Evolutionary conservation across 306 rosid species (phyloP).

Genomic region (Hippophae gyantsensis): DNA sequence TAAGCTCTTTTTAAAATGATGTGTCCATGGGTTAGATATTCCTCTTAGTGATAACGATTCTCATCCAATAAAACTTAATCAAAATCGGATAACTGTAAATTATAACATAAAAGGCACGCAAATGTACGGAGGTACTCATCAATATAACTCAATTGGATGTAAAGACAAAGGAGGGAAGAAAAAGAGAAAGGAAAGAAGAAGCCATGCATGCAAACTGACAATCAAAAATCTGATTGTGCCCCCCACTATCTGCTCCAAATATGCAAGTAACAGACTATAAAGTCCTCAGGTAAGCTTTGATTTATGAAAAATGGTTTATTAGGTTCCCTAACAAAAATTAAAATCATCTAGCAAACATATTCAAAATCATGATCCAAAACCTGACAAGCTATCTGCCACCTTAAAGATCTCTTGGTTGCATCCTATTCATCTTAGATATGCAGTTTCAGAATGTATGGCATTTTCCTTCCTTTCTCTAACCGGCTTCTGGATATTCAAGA

Average conservation of each 20-base stretch:
- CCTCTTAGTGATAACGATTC: background rate
- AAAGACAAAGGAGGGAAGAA: background rate
- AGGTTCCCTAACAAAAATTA: background rate
- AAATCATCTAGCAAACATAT: conserved; percentile 1
- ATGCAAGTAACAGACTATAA: background rate
- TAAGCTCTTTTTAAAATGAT: conserved; percentile 10
- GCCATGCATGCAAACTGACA: background rate
- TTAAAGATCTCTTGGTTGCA: conserved; percentile 4
- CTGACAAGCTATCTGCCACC: conserved; percentile 2
- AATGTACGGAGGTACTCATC: background rate
- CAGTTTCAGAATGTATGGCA: conserved; percentile 10
- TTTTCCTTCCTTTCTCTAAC: conserved; percentile 5
- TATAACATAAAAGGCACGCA: background rate
- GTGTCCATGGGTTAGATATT: conserved; percentile 8
- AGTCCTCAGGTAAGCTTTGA: background rate
- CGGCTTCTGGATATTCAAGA: background rate
- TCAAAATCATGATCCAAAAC: background rate
- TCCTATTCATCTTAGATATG: background rate
- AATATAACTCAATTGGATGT: background rate
- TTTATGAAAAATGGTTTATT: background rate
- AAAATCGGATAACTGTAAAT: background rate
- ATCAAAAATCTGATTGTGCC: background rate
- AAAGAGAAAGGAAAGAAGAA: background rate
- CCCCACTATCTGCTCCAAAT: background rate
- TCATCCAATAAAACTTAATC: too few species aligned